phyloP scores from a whole-genome alignment of 192 early-diverging fungal genomes.

The Rhizophagus prolifer region DNA sequence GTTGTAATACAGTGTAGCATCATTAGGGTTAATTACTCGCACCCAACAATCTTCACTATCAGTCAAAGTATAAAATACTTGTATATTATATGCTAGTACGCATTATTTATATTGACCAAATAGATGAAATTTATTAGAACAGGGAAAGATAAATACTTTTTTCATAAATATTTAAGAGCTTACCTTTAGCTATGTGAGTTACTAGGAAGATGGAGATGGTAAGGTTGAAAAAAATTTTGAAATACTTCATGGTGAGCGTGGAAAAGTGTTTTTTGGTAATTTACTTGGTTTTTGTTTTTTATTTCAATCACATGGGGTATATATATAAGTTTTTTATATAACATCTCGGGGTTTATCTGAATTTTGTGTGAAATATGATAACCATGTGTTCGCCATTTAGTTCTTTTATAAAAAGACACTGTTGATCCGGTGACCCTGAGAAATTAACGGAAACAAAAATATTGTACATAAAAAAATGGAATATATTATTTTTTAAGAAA shows the following conservation, averaged over 20 bases:
- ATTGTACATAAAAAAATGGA: no score
- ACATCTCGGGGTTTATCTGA: no score
- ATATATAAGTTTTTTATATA: no score
- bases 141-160: neutral
- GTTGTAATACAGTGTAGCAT: neutral
- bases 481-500: no score
- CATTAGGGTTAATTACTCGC: neutral
- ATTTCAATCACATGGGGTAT: no score
- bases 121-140: conserved; percentile 4
- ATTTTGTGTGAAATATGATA: no score
- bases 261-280: neutral
- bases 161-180: conserved; percentile 1
- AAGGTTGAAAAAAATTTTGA: neutral
- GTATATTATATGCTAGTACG: neutral
- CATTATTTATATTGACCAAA: neutral
- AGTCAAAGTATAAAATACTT: neutral
- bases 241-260: conserved; percentile 7
- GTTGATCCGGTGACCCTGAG: no score
- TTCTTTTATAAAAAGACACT: no score
- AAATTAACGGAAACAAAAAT: no score
- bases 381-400: no score
- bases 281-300: neutral
- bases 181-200: conserved; percentile 2
- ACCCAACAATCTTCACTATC: neutral
- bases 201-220: neutral